A percentile compares a stretch with the other conserved stretches of the same genome.
Evolutionary conservation across 1,284 basidiomycete genomes (phyloP).

Genomic region (Moesziomyces antarcticus): DNA sequence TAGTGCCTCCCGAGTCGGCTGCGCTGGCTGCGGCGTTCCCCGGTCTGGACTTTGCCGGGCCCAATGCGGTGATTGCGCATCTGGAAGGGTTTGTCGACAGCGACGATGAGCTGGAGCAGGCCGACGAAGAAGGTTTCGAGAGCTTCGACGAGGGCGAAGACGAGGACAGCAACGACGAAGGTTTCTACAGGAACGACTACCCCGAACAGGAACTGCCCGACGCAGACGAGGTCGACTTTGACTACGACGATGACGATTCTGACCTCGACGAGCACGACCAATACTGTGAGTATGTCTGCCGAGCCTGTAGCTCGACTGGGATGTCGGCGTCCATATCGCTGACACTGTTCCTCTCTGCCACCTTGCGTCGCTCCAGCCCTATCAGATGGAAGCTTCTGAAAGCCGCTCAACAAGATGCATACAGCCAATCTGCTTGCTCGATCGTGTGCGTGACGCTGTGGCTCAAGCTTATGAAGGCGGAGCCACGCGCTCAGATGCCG

Average conservation of each 20-base stretch:
- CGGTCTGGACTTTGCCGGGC: slow-evolving; percentile 34
- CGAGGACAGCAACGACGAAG: slow-evolving; percentile 66
- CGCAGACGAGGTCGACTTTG: slow-evolving; percentile 54
- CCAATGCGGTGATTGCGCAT: slow-evolving; percentile 32
- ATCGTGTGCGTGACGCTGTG: too few relatives aligned
- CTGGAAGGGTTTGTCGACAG: slow-evolving; percentile 42
- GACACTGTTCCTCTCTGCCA: not conserved
- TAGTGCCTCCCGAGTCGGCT: slow-evolving; percentile 28
- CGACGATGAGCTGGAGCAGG: slow-evolving; percentile 39
- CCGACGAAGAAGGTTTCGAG: slow-evolving; percentile 42
- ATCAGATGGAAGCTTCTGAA: slow-evolving; percentile 41
- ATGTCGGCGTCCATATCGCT: too few relatives aligned
- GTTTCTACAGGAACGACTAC: slow-evolving; percentile 65
- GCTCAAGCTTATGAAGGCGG: too few relatives aligned
- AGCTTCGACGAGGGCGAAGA: slow-evolving; percentile 61
- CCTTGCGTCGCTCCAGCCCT: slow-evolving; percentile 10
- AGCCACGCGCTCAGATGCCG: too few relatives aligned
- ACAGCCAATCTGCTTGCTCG: too few relatives aligned
- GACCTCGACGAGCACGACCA: slow-evolving; percentile 43
- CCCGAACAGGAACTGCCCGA: slow-evolving; percentile 58
- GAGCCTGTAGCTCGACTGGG: not conserved
- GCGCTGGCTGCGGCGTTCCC: slow-evolving; percentile 16
- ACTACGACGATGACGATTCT: slow-evolving; percentile 31
- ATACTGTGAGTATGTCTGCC: slow-evolving; percentile 33
- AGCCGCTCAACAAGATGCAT: not conserved